phyloP scores from a whole-genome alignment of 2,329 filamentous ascomycete genomes.

The Eurotiales sp. region DNA sequence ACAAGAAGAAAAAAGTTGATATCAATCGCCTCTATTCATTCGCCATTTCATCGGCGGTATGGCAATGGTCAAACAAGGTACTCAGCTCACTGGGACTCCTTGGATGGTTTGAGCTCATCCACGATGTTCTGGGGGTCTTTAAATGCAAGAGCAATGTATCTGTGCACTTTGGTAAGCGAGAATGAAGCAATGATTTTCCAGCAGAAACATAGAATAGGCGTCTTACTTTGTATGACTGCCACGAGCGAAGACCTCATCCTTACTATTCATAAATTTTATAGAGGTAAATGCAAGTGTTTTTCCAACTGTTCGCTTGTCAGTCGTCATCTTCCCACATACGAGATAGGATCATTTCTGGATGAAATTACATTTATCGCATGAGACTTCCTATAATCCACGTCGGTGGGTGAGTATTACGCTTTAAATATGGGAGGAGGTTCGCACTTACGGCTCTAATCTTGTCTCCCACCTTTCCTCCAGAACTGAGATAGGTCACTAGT shows the following conservation, averaged over 20 bases:
- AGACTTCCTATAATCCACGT: constrained; percentile 46
- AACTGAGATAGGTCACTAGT: constrained; percentile 60
- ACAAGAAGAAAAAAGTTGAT: neutral
- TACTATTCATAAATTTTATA: constrained; percentile 58
- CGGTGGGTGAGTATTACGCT: constrained; percentile 18
- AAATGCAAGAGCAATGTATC: constrained; percentile 58
- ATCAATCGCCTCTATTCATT: neutral
- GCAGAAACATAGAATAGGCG: neutral
- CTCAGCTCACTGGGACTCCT: constrained; percentile 4
- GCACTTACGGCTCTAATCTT: constrained; percentile 49
- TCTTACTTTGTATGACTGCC: constrained; percentile 64
- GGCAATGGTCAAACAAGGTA: neutral
- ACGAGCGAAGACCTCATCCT: constrained; percentile 58
- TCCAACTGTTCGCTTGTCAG: constrained; percentile 45
- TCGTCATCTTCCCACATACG: neutral
- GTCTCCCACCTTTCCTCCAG: constrained; percentile 62
- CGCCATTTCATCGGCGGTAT: no score
- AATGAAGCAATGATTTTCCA: neutral
- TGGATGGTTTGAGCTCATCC: constrained; percentile 49
- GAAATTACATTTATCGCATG: constrained; percentile 61
- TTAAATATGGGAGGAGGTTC: neutral
- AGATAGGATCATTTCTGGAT: neutral
- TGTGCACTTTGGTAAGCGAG: constrained; percentile 19
- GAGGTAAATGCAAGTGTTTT: constrained; percentile 63
- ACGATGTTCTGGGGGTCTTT: constrained; percentile 61